Conservation (phyloP, 148 eudicot genomes). For the Silene uniflora region DNA sequence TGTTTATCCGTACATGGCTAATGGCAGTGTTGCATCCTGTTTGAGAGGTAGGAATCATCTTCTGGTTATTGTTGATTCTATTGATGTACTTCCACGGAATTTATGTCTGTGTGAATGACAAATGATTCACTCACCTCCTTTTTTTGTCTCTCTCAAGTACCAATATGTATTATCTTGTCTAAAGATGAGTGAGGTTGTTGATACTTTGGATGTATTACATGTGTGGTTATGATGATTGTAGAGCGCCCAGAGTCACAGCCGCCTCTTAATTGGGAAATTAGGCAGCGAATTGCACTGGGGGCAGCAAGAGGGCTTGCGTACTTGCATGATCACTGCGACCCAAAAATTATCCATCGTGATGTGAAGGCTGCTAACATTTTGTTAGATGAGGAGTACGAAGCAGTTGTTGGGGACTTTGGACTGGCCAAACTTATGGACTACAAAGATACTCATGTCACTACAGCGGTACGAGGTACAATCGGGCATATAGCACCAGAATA, state of each 20-base stretch:
- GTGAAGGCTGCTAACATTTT: constrained; percentile 49
- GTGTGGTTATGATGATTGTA: constrained; percentile 19
- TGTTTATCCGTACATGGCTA: constrained; percentile 73
- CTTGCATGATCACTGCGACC: constrained; percentile 48
- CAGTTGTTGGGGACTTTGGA: constrained; percentile 48
- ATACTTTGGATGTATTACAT: background rate
- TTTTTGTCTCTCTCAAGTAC: too few relatives aligned
- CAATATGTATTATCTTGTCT: background rate
- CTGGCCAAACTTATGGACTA: constrained; percentile 50
- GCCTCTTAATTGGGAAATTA: constrained; percentile 38
- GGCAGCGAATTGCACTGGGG: constrained; percentile 42
- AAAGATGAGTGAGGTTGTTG: background rate
- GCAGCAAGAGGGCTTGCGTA: constrained; percentile 47
- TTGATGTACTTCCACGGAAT: background rate
- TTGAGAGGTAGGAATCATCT: constrained; percentile 55
- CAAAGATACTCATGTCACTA: constrained; percentile 50
- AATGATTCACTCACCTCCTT: background rate
- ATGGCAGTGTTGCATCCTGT: constrained; percentile 85
- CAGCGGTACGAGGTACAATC: constrained; percentile 49
- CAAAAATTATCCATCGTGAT: constrained; percentile 50
- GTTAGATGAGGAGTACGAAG: constrained; percentile 47
- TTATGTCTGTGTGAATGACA: background rate
- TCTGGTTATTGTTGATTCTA: constrained; percentile 1
- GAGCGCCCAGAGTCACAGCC: constrained; percentile 35
- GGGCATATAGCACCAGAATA: constrained; percentile 53